phyloP scores from a whole-genome alignment of 179 eudicot genomes.

The Pouteria campechiana region DNA sequence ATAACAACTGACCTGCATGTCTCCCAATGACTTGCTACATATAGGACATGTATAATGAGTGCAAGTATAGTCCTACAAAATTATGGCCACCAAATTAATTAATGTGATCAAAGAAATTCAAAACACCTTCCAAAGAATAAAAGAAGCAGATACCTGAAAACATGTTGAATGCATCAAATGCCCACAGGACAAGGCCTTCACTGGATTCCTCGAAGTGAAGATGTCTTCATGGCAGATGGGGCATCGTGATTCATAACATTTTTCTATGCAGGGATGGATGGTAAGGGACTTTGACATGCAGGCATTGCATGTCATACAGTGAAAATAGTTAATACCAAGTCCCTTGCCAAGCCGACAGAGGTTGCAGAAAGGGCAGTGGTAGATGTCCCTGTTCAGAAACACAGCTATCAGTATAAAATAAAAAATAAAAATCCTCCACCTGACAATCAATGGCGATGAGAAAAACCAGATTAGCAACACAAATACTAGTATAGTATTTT shows the following conservation, averaged over 20 bases:
- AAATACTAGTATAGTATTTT: too few relatives aligned
- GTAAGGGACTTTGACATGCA: constrained; percentile 72
- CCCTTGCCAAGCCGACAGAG: constrained; percentile 96
- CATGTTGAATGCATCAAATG: constrained; percentile 96
- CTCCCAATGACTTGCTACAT: constrained; percentile 97
- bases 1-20: constrained; percentile 71
- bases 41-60: constrained; percentile 75
- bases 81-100: too few relatives aligned
- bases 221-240: constrained; percentile 93
- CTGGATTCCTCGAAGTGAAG: constrained; percentile 69
- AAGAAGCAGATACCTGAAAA: constrained; percentile 52
- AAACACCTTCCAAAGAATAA: neutral
- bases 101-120: too few relatives aligned
- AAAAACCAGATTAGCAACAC: too few relatives aligned
- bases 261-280: constrained; percentile 71
- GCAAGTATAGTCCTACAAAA: constrained; percentile 73
- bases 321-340: constrained; percentile 79
- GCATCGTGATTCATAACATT: constrained; percentile 74
- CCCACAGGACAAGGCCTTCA: constrained; percentile 87
- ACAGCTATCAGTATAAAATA: neutral
- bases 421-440: neutral
- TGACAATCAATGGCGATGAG: too few relatives aligned
- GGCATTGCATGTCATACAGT: constrained; percentile 97
- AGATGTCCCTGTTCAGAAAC: constrained; percentile 58
- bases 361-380: constrained; percentile 96